Base-by-base conservation (phyloP, 495 filamentous ascomycete genomes). In the Podospora australis region DNA sequence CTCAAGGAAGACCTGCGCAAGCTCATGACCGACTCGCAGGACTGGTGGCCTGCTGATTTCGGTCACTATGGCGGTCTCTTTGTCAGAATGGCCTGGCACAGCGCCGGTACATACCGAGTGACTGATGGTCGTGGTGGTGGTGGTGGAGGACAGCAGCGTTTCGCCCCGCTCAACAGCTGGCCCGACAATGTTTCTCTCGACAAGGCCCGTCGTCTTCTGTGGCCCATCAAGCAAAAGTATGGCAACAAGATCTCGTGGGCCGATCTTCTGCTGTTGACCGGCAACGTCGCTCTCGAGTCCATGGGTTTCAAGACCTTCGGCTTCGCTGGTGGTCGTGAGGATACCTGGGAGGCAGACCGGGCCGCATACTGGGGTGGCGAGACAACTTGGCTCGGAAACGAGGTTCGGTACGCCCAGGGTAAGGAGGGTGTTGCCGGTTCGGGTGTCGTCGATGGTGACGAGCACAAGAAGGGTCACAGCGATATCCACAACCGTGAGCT, bases 211-310 rank as follows among this genome's bases (percentile, higher is more conserved):
- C 82, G 83, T 51, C 77, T 87, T 49, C 65, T 87, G 44, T 87
- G 83, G 83, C 83, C 83, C 57, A 79, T 87, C 69, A 87, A 87
- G 72, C 81, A 86, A 57, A 87, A 87, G 74, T 87, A 87, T 58
- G 83, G 83, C 62, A 76, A 78, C 75, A 86, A 84, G 73, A 82
- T 87, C 62, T 87, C 83, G 4, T 87, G 83, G 83, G 80, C 82
- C 21, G 83, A 87, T 57, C 64, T 87, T 53, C 49, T 83, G 28
- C 71, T 87, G 23, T 70, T 87, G 29, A 77, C 81, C 21, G 83
- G 83, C 51, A 87, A 87, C 58, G 83, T 86, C 6, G 82, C 83
- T 19, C 75, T 86, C 55, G 83, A 87, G 68, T 80, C 78, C 38
- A 86, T 85, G 83, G 83, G 83, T 53, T 71, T 83, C 66, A 78